Base-by-base conservation (phyloP, 2,329 filamentous ascomycete genomes). In the Epichloe coenophiala region DNA sequence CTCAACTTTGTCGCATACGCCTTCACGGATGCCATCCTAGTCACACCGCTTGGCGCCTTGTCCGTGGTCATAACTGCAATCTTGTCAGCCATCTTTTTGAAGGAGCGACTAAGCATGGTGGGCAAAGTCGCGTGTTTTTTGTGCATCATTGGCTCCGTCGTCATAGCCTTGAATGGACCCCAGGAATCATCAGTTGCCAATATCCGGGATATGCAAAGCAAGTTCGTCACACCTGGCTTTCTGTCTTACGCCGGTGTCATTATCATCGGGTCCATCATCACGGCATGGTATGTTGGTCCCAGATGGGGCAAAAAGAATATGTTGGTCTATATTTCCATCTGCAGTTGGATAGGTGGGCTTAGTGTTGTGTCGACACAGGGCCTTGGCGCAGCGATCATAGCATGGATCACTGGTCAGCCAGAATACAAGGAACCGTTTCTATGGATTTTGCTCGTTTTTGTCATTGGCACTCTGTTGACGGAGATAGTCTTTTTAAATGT, bases 371-470 rank as follows among this genome's bases (percentile, higher is more conserved):
- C 88, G 15, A 97, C 90, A 3, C 91, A 97, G 68, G 93, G 93
- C 17, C 70, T 98, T 41, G 93, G 93, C 48, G 82, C 91, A 49
- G 91, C 91, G 17, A 90, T 98, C 56, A 78, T 96, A 50, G 87
- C 91, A 0, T 89, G 95, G 71, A 84, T 84, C 53, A 76, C 78
- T 17, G 93, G 91, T 15, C 80, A 81, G 47, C 76, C 83, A 2
- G 90, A 98, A 73, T 97, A 95, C 69, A 95, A 96, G 65, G 81
- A 97, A 65, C 97, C 91, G 91, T 98, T 98, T 63, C 70, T 95
- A 39, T 98, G 95, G 68, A 83, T 97, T 5, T 70, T 97, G 35
- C 71, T 97, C 51, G 86, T 90, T 5, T 97, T 98, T 67, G 89
- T 97, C 48, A 76, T 97, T 56, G 70, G 72, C n/a, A 97, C 93